Evolutionary conservation across 2,329 filamentous ascomycete species (phyloP).

Genomic region (Fusarium burgessii): DNA sequence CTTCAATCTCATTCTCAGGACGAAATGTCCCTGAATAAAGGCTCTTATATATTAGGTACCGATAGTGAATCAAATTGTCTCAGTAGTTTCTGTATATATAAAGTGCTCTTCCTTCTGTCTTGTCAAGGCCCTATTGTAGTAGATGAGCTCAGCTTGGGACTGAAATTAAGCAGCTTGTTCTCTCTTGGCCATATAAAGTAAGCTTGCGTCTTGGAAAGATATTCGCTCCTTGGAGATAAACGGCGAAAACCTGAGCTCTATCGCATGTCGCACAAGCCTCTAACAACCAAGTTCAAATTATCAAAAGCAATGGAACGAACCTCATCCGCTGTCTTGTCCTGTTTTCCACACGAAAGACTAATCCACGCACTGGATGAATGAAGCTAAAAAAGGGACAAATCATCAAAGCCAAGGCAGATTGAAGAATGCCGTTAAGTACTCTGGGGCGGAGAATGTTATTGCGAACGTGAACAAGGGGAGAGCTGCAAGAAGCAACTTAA

Average conservation of each 20-base stretch:
- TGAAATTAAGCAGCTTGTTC: background rate
- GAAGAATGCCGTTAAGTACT: background rate
- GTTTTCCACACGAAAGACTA: background rate
- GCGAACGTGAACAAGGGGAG: too few relatives aligned
- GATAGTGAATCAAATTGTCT: background rate
- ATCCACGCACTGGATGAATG: background rate
- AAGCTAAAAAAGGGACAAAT: too few relatives aligned
- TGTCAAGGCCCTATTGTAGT: too few relatives aligned
- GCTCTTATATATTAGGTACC: background rate
- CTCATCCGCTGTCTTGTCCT: background rate
- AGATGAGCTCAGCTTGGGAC: too few relatives aligned
- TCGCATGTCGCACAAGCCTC: too few relatives aligned
- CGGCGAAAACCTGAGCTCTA: too few relatives aligned
- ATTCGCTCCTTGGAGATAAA: too few relatives aligned
- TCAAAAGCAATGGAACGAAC: too few relatives aligned
- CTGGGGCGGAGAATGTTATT: background rate
- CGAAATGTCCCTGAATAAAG: background rate
- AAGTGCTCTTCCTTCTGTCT: background rate
- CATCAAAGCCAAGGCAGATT: too few relatives aligned
- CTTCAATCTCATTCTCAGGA: background rate
- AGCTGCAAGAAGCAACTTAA: too few relatives aligned
- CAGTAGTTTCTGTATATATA: background rate
- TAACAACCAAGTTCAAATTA: too few relatives aligned
- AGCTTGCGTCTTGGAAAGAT: background rate
- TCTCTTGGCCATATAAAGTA: background rate